Evolutionary conservation across 1,139 yeast species (phyloP).

Genomic region (Debaryomyces psychrophilus): DNA sequence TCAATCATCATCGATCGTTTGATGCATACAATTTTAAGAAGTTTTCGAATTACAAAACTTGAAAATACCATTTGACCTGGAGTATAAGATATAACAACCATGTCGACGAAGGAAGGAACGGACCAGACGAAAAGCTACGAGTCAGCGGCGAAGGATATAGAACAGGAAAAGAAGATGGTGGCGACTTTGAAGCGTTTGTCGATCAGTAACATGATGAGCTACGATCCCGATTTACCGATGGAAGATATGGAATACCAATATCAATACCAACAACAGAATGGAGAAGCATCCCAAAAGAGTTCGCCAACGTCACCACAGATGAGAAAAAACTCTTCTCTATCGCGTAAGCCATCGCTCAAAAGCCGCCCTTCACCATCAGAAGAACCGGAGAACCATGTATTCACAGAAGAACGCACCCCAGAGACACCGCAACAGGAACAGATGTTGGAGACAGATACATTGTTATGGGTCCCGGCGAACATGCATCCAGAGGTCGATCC

Average conservation of each 20-base stretch:
- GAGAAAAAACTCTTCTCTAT: constrained; percentile 5
- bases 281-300: constrained; percentile 10
- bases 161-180: constrained; percentile 61
- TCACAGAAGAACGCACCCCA: neutral
- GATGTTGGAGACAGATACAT: constrained; percentile 31
- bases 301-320: constrained; percentile 9
- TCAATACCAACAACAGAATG: constrained; percentile 28
- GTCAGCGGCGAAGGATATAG: constrained; percentile 52
- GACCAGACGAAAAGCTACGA: constrained; percentile 25
- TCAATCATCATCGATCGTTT: neutral
- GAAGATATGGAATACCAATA: constrained; percentile 40
- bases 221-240: constrained; percentile 59
- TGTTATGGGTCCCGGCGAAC: constrained; percentile 94
- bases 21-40: constrained; percentile 2
- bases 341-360: constrained; percentile 2
- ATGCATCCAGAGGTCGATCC: constrained; percentile 94
- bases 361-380: constrained; percentile 6
- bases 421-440: constrained; percentile 21
- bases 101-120: constrained; percentile 6
- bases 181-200: constrained; percentile 59
- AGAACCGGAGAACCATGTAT: neutral
- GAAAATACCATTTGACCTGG: neutral
- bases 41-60: neutral
- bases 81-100: neutral
- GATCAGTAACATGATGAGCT: constrained; percentile 57